Percentiles rank a stretch among this genome's conserved stretches.
Conservation (phyloP, 441 rosid species). For the Dalechampia spathulata region DNA sequence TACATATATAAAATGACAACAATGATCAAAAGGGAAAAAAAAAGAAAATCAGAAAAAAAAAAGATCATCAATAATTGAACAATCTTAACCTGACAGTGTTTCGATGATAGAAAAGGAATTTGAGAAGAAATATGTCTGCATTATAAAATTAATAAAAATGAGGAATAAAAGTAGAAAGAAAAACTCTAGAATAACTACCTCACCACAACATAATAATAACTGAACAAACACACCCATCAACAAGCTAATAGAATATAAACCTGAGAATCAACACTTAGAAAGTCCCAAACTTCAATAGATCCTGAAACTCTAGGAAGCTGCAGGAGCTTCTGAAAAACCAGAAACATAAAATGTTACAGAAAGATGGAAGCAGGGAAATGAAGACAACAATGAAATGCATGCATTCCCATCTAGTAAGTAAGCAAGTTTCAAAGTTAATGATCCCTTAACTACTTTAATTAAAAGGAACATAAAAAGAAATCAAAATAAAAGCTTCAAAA, state of each 20-base stretch:
- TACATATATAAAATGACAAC: conserved; percentile 6
- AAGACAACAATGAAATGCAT: neutral
- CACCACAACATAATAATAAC: neutral
- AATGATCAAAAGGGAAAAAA: conserved; percentile 14
- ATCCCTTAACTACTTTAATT: neutral
- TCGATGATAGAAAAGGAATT: conserved; percentile 89
- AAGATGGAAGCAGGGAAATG: conserved; percentile 6
- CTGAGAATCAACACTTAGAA: conserved; percentile 98
- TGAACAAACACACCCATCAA: neutral
- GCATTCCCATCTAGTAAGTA: neutral
- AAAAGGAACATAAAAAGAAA: neutral
- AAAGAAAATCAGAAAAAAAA: conserved; percentile 11
- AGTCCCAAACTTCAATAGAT: conserved; percentile 99
- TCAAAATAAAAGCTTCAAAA: neutral
- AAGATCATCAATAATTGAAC: conserved; percentile 16
- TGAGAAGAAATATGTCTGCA: conserved; percentile 96
- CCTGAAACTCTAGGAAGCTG: conserved; percentile 91
- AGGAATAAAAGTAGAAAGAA: conserved; percentile 15
- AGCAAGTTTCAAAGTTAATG: neutral
- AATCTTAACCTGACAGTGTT: conserved; percentile 73
- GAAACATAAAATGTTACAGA: conserved; percentile 9
- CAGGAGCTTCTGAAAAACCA: conserved; percentile 19
- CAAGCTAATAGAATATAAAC: conserved; percentile 31
- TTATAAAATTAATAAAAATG: conserved; percentile 22
- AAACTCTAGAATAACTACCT: too few relatives aligned